phyloP scores from a whole-genome alignment of 305 asterid genomes.

The Fraxinus albicans region DNA sequence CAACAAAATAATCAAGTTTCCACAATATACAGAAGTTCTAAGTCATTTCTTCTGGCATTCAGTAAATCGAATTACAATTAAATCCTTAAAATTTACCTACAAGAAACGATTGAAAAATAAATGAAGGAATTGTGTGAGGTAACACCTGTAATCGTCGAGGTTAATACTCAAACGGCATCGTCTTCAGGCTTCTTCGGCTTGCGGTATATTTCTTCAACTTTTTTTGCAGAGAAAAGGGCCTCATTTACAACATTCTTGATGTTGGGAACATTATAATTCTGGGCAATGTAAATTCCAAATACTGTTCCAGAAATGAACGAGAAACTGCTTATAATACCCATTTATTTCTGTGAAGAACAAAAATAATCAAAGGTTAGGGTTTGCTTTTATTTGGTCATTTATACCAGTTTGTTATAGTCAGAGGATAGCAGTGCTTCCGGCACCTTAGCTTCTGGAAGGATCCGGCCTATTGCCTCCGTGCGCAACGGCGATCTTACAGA shows the following conservation, averaged over 20 bases:
- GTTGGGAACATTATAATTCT: conserved; percentile 72
- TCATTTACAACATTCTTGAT: conserved; percentile 39
- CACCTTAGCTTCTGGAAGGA: background rate
- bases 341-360: background rate
- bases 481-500: background rate
- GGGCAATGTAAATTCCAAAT: conserved; percentile 67
- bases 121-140: background rate
- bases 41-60: background rate
- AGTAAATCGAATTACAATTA: background rate
- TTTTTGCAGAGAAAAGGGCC: conserved; percentile 50
- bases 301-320: conserved; percentile 53
- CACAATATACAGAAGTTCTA: background rate
- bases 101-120: background rate
- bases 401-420: background rate
- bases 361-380: background rate
- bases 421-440: background rate
- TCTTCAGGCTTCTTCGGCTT: conserved; percentile 60
- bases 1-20: background rate
- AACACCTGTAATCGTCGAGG: conserved; percentile 11
- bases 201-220: conserved; percentile 63
- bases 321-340: conserved; percentile 66
- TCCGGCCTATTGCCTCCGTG: background rate
- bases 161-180: conserved; percentile 26
- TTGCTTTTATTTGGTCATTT: background rate
- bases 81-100: background rate